Evolutionary conservation across 768 basidiomycete species (phyloP).

Genomic region (Leccinum uliginosum): DNA sequence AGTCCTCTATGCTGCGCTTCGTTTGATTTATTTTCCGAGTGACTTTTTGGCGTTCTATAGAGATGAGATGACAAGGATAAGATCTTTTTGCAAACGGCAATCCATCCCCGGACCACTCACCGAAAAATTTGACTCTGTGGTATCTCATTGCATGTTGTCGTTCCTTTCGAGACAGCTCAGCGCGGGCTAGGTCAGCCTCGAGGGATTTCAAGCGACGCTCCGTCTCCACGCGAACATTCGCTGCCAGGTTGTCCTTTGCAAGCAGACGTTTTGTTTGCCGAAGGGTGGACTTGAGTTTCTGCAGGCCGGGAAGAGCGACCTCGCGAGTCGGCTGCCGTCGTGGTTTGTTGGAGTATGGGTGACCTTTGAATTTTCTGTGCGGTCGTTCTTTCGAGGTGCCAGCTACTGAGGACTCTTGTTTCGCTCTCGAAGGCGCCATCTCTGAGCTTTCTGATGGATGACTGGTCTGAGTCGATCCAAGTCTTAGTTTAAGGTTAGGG

Average conservation of each 20-base stretch:
- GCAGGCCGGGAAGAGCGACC: conserved; percentile 55
- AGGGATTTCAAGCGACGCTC: conserved; percentile 75
- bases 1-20: conserved; percentile 48
- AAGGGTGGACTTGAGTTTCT: conserved; percentile 81
- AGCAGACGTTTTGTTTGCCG: conserved; percentile 80
- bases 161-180: conserved; percentile 62
- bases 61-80: background rate
- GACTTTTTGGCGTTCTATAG: conserved; percentile 81
- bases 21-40: conserved; percentile 67
- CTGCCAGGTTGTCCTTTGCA: conserved; percentile 82
- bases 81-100: background rate
- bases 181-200: conserved; percentile 65
- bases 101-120: conserved; percentile 36
- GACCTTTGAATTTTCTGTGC: conserved; percentile 10
- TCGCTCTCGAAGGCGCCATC: conserved; percentile 21
- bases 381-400: conserved; percentile 14
- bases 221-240: conserved; percentile 76
- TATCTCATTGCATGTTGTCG: conserved; percentile 72
- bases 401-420: background rate
- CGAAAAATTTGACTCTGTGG: conserved; percentile 93
- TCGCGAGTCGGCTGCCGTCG: conserved; percentile 6
- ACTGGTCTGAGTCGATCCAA: background rate
- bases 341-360: conserved; percentile 12
- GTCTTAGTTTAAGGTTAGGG: conserved; percentile 17
- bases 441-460: background rate